phyloP scores from a whole-genome alignment of 2,329 filamentous ascomycete species.

The Cercospora sp. region DNA sequence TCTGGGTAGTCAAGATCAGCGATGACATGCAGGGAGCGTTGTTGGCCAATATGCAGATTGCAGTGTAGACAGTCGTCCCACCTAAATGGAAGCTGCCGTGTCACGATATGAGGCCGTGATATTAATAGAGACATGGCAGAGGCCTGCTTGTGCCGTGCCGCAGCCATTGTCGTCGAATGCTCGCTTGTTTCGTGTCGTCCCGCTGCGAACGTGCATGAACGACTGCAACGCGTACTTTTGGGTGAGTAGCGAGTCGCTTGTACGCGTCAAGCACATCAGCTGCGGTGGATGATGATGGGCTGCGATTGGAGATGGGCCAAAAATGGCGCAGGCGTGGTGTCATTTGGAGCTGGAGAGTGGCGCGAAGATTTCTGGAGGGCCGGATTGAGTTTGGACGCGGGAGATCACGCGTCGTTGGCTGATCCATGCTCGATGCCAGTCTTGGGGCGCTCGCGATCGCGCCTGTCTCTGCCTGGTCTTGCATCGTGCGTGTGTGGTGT shows the following conservation, averaged over 20 bases:
- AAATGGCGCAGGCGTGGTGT: not conserved
- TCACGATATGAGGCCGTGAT: not conserved
- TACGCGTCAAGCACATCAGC: too few relatives aligned
- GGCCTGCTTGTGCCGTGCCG: too few relatives aligned
- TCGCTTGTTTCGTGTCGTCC: too few relatives aligned
- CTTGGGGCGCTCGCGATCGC: not conserved
- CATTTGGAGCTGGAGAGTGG: not conserved
- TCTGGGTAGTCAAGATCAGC: conserved; percentile 30
- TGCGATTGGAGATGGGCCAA: not conserved
- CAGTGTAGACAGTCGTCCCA: conserved; percentile 11
- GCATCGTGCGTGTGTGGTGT: not conserved
- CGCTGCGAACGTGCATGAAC: not conserved
- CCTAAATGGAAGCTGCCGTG: not conserved
- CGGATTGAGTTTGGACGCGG: not conserved
- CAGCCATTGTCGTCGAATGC: too few relatives aligned
- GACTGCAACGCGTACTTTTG: too few relatives aligned
- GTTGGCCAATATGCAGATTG: conserved; percentile 33
- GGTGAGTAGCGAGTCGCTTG: too few relatives aligned
- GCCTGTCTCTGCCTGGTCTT: not conserved
- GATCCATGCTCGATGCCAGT: not conserved
- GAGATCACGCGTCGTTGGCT: not conserved
- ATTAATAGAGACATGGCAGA: not conserved
- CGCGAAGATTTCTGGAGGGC: not conserved
- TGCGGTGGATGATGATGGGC: too few relatives aligned
- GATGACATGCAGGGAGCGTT: conserved; percentile 29